phyloP scores from a whole-genome alignment of 257 asterid genomes.

The Thymus mandschuricus region DNA sequence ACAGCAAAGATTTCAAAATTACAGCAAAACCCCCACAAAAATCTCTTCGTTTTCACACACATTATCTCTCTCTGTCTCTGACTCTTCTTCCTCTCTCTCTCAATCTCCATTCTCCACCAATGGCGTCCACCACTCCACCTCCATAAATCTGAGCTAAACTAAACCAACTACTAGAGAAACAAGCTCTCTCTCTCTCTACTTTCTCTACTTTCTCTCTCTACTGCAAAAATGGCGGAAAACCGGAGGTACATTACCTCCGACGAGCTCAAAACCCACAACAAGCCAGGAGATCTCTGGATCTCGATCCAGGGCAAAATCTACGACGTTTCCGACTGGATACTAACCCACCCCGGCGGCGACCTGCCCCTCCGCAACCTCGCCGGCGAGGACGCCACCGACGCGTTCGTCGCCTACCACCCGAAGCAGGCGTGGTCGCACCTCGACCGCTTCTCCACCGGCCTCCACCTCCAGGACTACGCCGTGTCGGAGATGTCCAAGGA shows the following conservation, averaged over 20 bases:
- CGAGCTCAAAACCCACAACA: conserved; percentile 76
- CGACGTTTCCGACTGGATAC: conserved; percentile 81
- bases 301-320: conserved; percentile 86
- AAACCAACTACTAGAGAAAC: neutral
- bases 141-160: conserved; percentile 1
- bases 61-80: too few species aligned
- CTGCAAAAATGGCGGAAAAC: conserved; percentile 49
- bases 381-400: conserved; percentile 90
- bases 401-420: conserved; percentile 85
- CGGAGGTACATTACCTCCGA: conserved; percentile 63
- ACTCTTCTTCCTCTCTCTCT: too few species aligned
- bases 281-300: conserved; percentile 87
- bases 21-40: neutral
- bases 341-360: conserved; percentile 85
- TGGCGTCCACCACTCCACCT: neutral
- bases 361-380: conserved; percentile 73
- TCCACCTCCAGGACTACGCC: conserved; percentile 53
- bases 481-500: conserved; percentile 78
- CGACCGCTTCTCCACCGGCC: conserved; percentile 61
- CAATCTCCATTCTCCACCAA: neutral
- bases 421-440: conserved; percentile 67
- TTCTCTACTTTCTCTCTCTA: conserved; percentile 11
- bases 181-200: conserved; percentile 2
- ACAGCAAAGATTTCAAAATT: neutral
- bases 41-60: neutral